These are phyloP conservation scores for Solanum virginianum DNA, from an alignment of 257 asterid species.

Conservation along the genomic window DNA sequence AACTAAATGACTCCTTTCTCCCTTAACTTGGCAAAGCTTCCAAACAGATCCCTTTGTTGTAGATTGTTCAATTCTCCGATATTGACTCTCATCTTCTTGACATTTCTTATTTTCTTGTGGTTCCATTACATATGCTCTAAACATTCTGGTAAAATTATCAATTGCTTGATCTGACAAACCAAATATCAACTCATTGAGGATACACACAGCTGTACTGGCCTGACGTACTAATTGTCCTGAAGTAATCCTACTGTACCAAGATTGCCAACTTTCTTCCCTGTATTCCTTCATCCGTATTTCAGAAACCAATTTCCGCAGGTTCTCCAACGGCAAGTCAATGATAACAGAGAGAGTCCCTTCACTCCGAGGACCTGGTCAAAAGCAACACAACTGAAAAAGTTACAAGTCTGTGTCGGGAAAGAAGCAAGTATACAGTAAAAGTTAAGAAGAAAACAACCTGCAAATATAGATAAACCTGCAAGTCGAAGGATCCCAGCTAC, in stretches of 20 bases:
- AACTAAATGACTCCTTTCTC: conserved; percentile 38
- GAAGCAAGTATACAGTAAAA: not conserved
- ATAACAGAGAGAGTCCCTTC: conserved; percentile 59
- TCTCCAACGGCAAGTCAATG: conserved; percentile 65
- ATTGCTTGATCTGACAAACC: conserved; percentile 72
- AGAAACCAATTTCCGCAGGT: conserved; percentile 56
- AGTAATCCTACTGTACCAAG: conserved; percentile 65
- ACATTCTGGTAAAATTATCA: conserved; percentile 27
- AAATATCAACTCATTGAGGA: conserved; percentile 76
- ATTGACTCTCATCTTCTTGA: conserved; percentile 9
- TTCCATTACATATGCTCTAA: conserved; percentile 14
- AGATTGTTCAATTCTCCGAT: conserved; percentile 10
- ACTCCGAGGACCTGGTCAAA: conserved; percentile 42
- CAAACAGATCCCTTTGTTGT: conserved; percentile 25
- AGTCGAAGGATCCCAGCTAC: conserved; percentile 80
- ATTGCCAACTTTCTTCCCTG: conserved; percentile 65
- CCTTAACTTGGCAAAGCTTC: conserved; percentile 19
- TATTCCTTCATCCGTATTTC: conserved; percentile 60
- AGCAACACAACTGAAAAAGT: conserved; percentile 5
- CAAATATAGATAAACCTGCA: conserved; percentile 51
- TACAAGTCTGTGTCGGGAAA: conserved; percentile 2
- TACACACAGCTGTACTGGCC: conserved; percentile 82
- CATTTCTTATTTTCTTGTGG: conserved; percentile 11
- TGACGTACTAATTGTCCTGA: conserved; percentile 83
- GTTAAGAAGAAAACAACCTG: conserved; percentile 42